These are phyloP conservation scores for Hypoxylon sp. DNA, from an alignment of 2,329 filamentous ascomycete species.

Conservation along the genomic window DNA sequence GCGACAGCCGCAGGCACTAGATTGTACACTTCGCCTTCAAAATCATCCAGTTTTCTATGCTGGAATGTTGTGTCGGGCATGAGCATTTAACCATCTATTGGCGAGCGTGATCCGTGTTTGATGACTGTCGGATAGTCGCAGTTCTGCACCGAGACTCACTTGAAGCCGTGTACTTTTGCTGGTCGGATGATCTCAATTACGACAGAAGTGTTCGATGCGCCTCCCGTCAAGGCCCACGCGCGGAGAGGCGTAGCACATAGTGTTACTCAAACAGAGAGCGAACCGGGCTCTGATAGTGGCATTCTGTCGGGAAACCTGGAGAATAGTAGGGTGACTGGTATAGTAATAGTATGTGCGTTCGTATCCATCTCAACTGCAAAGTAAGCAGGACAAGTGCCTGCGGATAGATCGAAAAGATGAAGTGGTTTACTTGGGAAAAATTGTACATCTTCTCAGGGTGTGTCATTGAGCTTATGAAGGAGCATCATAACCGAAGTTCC, in stretches of 20 bases:
- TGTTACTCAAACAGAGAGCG: conserved; percentile 51
- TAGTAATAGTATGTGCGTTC: not conserved
- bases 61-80: conserved; percentile 42
- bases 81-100: conserved; percentile 48
- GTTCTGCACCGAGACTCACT: conserved; percentile 36
- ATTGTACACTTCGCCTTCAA: conserved; percentile 47
- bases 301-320: not conserved
- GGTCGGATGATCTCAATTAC: conserved; percentile 26
- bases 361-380: no score
- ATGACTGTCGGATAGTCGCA: conserved; percentile 49
- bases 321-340: not conserved
- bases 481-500: no score
- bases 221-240: conserved; percentile 49
- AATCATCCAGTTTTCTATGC: conserved; percentile 52
- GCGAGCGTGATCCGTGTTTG: conserved; percentile 20
- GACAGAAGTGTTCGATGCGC: conserved; percentile 40
- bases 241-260: conserved; percentile 48
- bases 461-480: no score
- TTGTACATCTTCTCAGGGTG: no score
- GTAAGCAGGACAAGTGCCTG: no score
- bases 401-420: no score
- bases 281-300: conserved; percentile 13
- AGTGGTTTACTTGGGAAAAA: no score
- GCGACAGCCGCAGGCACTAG: conserved; percentile 18
- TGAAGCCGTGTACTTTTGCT: conserved; percentile 42